phyloP scores from a whole-genome alignment of 2,329 filamentous ascomycete species.

The Blumeria hordei region DNA sequence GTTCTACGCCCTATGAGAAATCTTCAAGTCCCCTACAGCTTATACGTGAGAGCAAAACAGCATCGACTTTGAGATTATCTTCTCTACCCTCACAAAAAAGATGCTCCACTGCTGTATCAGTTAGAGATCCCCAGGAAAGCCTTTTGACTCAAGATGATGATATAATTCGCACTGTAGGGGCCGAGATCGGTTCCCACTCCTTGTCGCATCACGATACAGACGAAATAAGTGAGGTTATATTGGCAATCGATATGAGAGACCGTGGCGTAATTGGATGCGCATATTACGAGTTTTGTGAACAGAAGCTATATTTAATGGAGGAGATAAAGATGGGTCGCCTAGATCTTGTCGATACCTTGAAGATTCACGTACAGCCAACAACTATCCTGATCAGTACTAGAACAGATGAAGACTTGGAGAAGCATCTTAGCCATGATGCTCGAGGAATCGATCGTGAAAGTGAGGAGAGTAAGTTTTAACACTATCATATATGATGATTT shows the following conservation, averaged over 20 bases:
- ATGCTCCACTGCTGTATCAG: slow-evolving; percentile 5
- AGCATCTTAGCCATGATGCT: slow-evolving; percentile 13
- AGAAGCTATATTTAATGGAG: slow-evolving; percentile 50
- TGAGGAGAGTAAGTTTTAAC: slow-evolving; percentile 8
- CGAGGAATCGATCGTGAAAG: slow-evolving; percentile 9
- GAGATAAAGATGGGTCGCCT: slow-evolving; percentile 46
- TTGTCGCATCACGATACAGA: slow-evolving; percentile 21
- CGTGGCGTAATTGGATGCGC: slow-evolving; percentile 55
- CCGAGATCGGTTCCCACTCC: slow-evolving; percentile 14
- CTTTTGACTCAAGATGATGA: slow-evolving; percentile 3
- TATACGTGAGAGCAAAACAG: neutral
- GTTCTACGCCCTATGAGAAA: too few species aligned
- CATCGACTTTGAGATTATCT: slow-evolving; percentile 7
- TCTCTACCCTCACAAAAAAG: slow-evolving; percentile 5
- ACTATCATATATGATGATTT: too few species aligned
- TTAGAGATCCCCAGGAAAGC: slow-evolving; percentile 2
- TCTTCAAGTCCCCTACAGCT: too few species aligned
- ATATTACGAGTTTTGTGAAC: slow-evolving; percentile 50
- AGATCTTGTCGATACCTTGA: slow-evolving; percentile 39
- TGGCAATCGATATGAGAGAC: slow-evolving; percentile 57
- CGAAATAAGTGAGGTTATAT: slow-evolving; percentile 41
- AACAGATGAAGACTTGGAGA: slow-evolving; percentile 14
- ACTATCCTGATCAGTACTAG: slow-evolving; percentile 23
- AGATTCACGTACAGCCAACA: slow-evolving; percentile 29
- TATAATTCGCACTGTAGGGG: slow-evolving; percentile 2